These are phyloP conservation scores for Bonnemaisonia californica DNA, from an alignment of 31 red algal species.

Conservation along the genomic window DNA sequence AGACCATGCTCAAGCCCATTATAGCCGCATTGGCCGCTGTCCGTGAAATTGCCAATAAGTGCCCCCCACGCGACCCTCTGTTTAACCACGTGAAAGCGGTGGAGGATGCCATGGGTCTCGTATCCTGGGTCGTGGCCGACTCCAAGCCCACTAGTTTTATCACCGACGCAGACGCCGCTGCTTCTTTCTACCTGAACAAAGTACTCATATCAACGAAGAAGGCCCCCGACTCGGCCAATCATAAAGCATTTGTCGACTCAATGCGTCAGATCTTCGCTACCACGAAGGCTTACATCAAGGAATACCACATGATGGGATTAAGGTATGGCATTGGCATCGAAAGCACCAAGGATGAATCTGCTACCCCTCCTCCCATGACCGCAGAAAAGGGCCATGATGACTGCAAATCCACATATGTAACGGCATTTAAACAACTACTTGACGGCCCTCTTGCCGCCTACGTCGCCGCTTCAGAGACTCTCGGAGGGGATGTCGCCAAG, in stretches of 20 bases:
- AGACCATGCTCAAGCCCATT: slow-evolving; percentile 57
- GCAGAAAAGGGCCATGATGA: slow-evolving; percentile 25
- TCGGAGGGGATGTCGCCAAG: slow-evolving; percentile 59
- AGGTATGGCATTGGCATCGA: slow-evolving; percentile 57
- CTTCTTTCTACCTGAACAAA: slow-evolving; percentile 63
- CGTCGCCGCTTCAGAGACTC: slow-evolving; percentile 42
- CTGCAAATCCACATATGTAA: slow-evolving; percentile 41
- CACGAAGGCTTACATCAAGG: slow-evolving; percentile 58
- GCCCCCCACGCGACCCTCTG: slow-evolving; percentile 37
- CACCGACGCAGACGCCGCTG: slow-evolving; percentile 57
- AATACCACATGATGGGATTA: slow-evolving; percentile 62
- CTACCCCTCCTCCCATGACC: neutral
- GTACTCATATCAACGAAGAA: slow-evolving; percentile 52
- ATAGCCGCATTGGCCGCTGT: slow-evolving; percentile 48
- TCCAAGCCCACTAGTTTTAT: slow-evolving; percentile 57
- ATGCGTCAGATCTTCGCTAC: slow-evolving; percentile 33
- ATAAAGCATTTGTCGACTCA: slow-evolving; percentile 52
- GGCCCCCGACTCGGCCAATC: slow-evolving; percentile 16
- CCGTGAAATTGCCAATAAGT: neutral
- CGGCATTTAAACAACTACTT: slow-evolving; percentile 60
- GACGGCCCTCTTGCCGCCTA: slow-evolving; percentile 67
- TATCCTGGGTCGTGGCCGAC: slow-evolving; percentile 73
- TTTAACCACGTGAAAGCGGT: slow-evolving; percentile 71
- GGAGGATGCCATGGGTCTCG: slow-evolving; percentile 45
- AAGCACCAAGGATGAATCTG: neutral